phyloP scores from a whole-genome alignment of 768 basidiomycete genomes.

The Coprinellus micaceus region DNA sequence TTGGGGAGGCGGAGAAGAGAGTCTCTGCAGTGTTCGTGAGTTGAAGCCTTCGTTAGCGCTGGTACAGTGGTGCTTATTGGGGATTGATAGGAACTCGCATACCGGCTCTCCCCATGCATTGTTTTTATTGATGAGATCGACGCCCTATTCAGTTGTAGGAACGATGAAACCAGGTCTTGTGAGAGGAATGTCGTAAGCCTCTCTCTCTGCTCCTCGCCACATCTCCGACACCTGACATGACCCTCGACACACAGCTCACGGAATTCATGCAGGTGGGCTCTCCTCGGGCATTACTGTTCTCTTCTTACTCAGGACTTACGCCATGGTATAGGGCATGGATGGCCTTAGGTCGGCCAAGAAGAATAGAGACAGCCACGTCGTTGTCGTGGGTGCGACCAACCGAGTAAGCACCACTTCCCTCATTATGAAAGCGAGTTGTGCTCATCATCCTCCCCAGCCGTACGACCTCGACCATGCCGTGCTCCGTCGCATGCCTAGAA shows the following conservation, averaged over 20 bases:
- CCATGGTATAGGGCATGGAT: constrained; percentile 20
- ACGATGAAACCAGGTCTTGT: constrained; percentile 1
- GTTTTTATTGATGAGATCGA: constrained; percentile 86
- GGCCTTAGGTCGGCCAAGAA: constrained; percentile 16
- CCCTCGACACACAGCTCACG: constrained; percentile 9
- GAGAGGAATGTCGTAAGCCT: constrained; percentile 2
- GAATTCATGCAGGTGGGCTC: constrained; percentile 18
- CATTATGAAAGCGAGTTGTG: background rate
- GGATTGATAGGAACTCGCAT: constrained; percentile 58
- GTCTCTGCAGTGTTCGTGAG: constrained; percentile 16
- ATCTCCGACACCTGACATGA: background rate
- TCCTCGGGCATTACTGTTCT: too few relatives aligned
- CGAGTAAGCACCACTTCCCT: constrained; percentile 7
- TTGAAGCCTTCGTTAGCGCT: background rate
- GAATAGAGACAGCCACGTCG: constrained; percentile 14
- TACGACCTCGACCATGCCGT: constrained; percentile 16
- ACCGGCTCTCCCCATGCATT: constrained; percentile 72
- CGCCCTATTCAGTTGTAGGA: constrained; percentile 43
- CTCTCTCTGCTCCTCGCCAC: background rate
- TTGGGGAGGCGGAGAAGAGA: constrained; percentile 16
- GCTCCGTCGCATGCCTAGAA: constrained; percentile 10
- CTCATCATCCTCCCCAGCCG: constrained; percentile 7
- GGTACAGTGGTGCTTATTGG: background rate
- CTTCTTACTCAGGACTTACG: too few relatives aligned
- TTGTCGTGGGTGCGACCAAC: constrained; percentile 19